Percentiles rank a stretch among this genome's conserved stretches.
These are phyloP conservation scores for Scolecobasidium constrictum DNA, from an alignment of 2,329 filamentous ascomycete species.

Conservation along the genomic window DNA sequence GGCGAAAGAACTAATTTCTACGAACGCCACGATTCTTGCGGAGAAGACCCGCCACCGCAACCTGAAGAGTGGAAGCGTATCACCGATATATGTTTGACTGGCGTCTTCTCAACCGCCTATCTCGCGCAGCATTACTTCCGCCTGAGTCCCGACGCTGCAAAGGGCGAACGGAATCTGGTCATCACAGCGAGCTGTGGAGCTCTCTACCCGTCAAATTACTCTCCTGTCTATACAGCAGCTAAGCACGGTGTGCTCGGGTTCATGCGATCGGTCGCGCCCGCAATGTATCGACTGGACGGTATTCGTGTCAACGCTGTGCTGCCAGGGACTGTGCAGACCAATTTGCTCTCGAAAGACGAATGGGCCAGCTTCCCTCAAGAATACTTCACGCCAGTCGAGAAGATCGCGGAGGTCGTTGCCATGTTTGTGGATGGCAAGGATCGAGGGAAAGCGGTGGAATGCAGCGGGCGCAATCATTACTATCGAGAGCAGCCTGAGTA, in stretches of 20 bases:
- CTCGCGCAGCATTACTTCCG: constrained; percentile 31
- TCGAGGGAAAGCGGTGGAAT: constrained; percentile 13
- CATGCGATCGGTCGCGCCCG: constrained; percentile 25
- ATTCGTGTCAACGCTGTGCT: constrained; percentile 30
- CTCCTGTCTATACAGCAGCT: constrained; percentile 27
- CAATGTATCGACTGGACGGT: constrained; percentile 20
- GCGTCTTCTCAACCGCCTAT: constrained; percentile 29
- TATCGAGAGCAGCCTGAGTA: constrained; percentile 6
- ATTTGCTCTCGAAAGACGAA: constrained; percentile 20
- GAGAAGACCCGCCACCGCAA: constrained; percentile 14
- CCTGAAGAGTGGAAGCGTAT: constrained; percentile 23
- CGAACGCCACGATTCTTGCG: constrained; percentile 18
- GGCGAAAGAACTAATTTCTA: constrained; percentile 33
- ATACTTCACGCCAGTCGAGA: constrained; percentile 22
- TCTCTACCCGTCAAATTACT: constrained; percentile 25
- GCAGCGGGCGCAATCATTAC: constrained; percentile 7
- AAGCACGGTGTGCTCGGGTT: constrained; percentile 31
- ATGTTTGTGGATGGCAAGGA: constrained; percentile 20
- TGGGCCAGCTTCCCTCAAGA: constrained; percentile 24
- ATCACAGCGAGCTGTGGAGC: constrained; percentile 28
- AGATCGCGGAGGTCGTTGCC: constrained; percentile 19
- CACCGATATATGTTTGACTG: constrained; percentile 32
- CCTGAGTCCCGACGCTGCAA: constrained; percentile 14
- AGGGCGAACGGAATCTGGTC: constrained; percentile 19
- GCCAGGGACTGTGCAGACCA: constrained; percentile 26